These are phyloP conservation scores for Symbiodinium natans DNA, from an alignment of 73 alveolate genomes.

Conservation along the genomic window DNA sequence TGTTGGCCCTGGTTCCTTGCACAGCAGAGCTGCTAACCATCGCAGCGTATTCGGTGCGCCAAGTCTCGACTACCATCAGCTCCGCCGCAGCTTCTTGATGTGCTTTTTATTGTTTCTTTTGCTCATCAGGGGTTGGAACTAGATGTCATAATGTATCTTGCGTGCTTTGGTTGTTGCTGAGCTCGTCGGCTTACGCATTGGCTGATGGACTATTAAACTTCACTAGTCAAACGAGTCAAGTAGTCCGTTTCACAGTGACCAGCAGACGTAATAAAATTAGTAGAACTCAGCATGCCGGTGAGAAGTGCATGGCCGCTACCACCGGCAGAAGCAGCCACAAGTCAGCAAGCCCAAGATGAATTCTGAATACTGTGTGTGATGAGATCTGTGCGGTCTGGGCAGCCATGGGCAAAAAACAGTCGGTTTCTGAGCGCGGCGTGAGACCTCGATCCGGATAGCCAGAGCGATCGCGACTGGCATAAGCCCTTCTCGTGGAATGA, in stretches of 20 bases:
- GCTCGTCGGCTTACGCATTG: too few relatives aligned
- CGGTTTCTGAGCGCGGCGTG: slow-evolving; percentile 56
- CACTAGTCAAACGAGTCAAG: too few relatives aligned
- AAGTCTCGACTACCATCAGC: not conserved
- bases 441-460: slow-evolving; percentile 22
- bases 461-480: slow-evolving; percentile 39
- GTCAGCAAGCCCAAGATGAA: not conserved
- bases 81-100: not conserved
- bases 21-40: slow-evolving; percentile 74
- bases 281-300: too few relatives aligned
- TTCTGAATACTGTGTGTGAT: slow-evolving; percentile 43
- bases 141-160: too few relatives aligned
- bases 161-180: not conserved
- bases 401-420: slow-evolving; percentile 33
- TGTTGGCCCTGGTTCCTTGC: slow-evolving; percentile 49
- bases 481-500: slow-evolving; percentile 14
- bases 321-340: not conserved
- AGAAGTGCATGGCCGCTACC: not conserved
- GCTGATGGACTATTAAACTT: too few relatives aligned
- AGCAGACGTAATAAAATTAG: too few relatives aligned
- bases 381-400: slow-evolving; percentile 77
- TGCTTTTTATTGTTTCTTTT: too few relatives aligned
- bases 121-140: too few relatives aligned
- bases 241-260: too few relatives aligned
- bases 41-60: slow-evolving; percentile 53